Evolutionary conservation across 116 monocot genomes (phyloP).

Genomic region (Dioscorea cayenensis): DNA sequence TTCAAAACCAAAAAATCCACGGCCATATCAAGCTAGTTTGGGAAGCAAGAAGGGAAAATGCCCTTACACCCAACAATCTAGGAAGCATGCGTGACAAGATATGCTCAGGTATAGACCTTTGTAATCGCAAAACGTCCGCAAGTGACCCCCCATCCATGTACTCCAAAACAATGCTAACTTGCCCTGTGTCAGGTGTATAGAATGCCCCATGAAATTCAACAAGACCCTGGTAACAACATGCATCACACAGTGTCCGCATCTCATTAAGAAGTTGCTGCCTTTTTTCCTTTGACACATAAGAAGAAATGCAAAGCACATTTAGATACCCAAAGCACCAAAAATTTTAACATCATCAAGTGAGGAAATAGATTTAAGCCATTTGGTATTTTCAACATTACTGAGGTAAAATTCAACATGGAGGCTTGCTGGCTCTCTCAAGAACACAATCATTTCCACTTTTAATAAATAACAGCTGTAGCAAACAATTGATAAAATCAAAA

Average conservation of each 20-base stretch:
- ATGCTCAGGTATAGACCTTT: constrained; percentile 70
- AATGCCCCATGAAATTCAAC: constrained; percentile 95
- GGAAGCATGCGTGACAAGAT: constrained; percentile 71
- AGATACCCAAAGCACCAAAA: no score
- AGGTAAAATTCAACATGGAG: neutral
- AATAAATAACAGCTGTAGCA: no score
- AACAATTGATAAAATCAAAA: no score
- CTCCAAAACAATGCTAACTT: constrained; percentile 94
- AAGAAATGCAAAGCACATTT: no score
- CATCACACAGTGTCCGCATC: constrained; percentile 91
- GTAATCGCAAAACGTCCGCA: constrained; percentile 67
- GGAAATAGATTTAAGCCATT: no score
- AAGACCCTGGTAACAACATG: constrained; percentile 65
- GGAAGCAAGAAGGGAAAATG: constrained; percentile 2
- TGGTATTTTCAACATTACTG: neutral
- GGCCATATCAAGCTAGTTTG: neutral
- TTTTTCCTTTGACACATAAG: constrained; percentile 54
- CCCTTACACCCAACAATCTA: constrained; percentile 71
- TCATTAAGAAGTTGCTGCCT: constrained; percentile 93
- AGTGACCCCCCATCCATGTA: constrained; percentile 99
- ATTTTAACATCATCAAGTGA: no score
- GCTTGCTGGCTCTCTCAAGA: neutral
- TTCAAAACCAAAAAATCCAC: neutral
- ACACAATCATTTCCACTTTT: neutral
- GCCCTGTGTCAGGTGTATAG: constrained; percentile 83